Conservation (phyloP, 768 basidiomycete species). For the Kwoniella shandongensis region DNA sequence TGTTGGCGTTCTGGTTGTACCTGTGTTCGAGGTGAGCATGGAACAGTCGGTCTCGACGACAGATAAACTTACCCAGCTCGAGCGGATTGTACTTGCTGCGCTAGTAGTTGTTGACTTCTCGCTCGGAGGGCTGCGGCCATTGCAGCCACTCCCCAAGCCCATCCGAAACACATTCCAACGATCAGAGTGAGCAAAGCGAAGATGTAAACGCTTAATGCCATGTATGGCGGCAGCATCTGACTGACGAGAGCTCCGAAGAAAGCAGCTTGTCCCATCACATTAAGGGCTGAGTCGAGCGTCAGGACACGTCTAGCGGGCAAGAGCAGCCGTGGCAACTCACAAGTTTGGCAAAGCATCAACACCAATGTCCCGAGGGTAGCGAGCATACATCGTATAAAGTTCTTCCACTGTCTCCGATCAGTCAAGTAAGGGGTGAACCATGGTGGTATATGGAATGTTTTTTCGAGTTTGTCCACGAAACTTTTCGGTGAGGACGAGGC, state of each 20-base stretch:
- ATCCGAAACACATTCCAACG: slow-evolving; percentile 59
- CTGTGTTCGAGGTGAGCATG: slow-evolving; percentile 5
- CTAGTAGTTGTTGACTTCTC: slow-evolving; percentile 39
- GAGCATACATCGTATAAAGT: slow-evolving; percentile 43
- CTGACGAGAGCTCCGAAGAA: slow-evolving; percentile 55
- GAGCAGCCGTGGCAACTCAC: slow-evolving; percentile 24
- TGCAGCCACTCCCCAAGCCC: slow-evolving; percentile 61
- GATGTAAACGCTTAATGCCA: slow-evolving; percentile 59
- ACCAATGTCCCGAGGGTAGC: slow-evolving; percentile 43
- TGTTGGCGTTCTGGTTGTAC: slow-evolving; percentile 38
- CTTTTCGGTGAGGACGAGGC: neutral
- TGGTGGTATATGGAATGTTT: slow-evolving; percentile 7
- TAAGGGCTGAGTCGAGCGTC: slow-evolving; percentile 24
- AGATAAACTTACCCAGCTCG: slow-evolving; percentile 40
- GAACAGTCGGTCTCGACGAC: neutral
- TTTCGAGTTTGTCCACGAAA: slow-evolving; percentile 9
- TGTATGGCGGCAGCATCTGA: slow-evolving; percentile 58
- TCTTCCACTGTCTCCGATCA: slow-evolving; percentile 47
- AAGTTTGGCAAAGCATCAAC: slow-evolving; percentile 37
- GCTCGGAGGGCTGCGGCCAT: slow-evolving; percentile 60
- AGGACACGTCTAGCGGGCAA: neutral
- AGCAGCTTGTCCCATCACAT: slow-evolving; percentile 49
- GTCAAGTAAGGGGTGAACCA: slow-evolving; percentile 18
- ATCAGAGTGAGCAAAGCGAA: slow-evolving; percentile 58
- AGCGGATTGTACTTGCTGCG: slow-evolving; percentile 26